phyloP scores from a whole-genome alignment of 495 filamentous ascomycete species.

The Pyrenula aspistea region DNA sequence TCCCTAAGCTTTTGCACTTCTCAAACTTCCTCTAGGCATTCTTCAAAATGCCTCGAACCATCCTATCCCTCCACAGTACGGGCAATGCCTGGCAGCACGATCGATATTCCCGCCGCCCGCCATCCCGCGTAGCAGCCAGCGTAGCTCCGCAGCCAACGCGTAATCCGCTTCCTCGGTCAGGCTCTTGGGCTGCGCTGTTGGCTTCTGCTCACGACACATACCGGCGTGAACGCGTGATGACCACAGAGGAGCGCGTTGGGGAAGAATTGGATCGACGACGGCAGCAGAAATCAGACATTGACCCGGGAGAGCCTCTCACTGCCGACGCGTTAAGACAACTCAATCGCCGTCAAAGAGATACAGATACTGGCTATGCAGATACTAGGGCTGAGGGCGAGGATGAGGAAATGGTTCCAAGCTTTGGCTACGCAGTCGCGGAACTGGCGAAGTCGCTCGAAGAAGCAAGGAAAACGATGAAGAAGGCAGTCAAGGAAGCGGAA shows the following conservation, averaged over 20 bases:
- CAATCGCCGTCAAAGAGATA: neutral
- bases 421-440: neutral
- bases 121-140: neutral
- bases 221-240: neutral
- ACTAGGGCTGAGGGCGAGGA: neutral
- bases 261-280: neutral
- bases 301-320: neutral
- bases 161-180: neutral
- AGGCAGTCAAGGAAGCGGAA: neutral
- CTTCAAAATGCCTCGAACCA: neutral
- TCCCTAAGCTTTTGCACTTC: too few relatives aligned
- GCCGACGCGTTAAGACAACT: neutral
- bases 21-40: too few relatives aligned
- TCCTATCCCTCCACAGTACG: neutral
- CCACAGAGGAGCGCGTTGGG: neutral
- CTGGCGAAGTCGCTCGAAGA: neutral
- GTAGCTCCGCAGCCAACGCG: neutral
- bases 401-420: neutral
- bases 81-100: neutral
- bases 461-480: neutral
- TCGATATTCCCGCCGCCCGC: neutral
- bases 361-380: neutral
- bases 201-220: neutral
- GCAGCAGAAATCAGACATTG: neutral
- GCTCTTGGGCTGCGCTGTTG: neutral